Percentiles rank a stretch among this genome's conserved stretches.
phyloP scores from a whole-genome alignment of 257 asterid genomes.

The Cruciata laevipes region DNA sequence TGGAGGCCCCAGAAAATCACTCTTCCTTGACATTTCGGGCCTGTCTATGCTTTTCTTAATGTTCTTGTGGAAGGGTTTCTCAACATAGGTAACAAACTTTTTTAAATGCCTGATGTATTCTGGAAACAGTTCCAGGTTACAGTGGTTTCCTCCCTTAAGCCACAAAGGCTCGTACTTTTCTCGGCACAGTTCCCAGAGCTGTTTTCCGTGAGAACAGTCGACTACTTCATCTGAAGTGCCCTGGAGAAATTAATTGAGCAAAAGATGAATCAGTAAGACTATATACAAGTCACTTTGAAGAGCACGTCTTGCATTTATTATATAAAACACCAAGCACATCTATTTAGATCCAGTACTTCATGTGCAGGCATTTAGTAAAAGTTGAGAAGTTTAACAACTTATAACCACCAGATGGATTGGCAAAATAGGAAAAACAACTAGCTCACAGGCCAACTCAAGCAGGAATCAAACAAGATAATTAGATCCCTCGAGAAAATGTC shows the following conservation, averaged over 20 bases:
- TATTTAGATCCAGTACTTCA: no score
- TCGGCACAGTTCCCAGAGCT: conserved; percentile 46
- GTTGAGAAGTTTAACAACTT: neutral
- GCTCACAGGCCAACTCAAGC: conserved; percentile 5
- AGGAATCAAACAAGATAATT: neutral
- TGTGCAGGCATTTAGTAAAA: neutral
- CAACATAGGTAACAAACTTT: conserved; percentile 44
- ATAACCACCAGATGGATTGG: neutral
- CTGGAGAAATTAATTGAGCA: conserved; percentile 24
- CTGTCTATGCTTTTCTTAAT: conserved; percentile 34
- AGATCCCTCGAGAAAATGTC: neutral
- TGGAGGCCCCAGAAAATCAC: conserved; percentile 33
- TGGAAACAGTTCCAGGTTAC: conserved; percentile 48
- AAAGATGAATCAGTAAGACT: conserved; percentile 5
- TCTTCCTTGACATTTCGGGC: conserved; percentile 37
- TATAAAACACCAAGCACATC: neutral
- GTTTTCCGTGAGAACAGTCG: conserved; percentile 60
- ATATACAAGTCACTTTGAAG: neutral
- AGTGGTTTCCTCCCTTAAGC: conserved; percentile 55
- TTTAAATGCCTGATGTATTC: conserved; percentile 52
- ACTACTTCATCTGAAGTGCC: conserved; percentile 65
- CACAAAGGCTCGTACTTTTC: conserved; percentile 53
- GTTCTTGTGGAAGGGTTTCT: conserved; percentile 38
- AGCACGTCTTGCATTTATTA: neutral
- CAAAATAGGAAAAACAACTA: neutral